Evolutionary conservation across 805 yeast species (phyloP), one percentile per base, ranked within the genome.

Genomic region (Candida peoriensis): DNA sequence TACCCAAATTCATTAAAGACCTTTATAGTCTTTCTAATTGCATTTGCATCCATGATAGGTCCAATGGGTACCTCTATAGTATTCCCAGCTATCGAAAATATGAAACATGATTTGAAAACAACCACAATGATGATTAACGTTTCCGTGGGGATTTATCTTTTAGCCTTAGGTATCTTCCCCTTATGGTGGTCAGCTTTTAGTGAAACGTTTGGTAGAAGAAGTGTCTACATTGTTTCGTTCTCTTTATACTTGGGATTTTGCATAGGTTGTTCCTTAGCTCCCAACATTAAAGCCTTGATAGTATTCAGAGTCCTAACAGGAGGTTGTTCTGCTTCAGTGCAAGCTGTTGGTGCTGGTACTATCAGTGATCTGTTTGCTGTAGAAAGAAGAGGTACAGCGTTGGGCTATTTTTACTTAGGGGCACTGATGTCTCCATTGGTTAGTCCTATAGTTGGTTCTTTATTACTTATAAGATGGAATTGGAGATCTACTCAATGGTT

Each of bases 401-500:
- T 86, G 76, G 94, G 96, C 0, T 64, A 76, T 31, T 86, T 74
- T 48, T 87, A 86, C 52, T 61, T 87, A 31, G 96, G 96, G 0
- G 83, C 90, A 0, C 64, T 87, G 28, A 68, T 78, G 48, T 95
- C 93, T 0, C 96, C 95, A 1, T 65, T 87, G 32, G 43, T 83
- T 4, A 78, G 89, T 11, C 96, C 96, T 3, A 79, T 86, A 17
- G 54, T 78, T 34, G 95, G 95, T 32, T 90, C 95, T 40, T 77
- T 78, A 2, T 70, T 87, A 20, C 72, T 82, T 6, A 64, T 70
- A 28, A 66, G 68, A 9, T 82, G 87, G 80, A 86, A 87, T 8
- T 87, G 95, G 95, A 67, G 95, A 53, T 84, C 90, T 3, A 83
- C 95, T 3, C 93, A 83, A 50, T 87, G 94, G 90, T 76, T 84